Base-by-base conservation (phyloP, 345 rosid species). In the Arabidopsis suecica region DNA sequence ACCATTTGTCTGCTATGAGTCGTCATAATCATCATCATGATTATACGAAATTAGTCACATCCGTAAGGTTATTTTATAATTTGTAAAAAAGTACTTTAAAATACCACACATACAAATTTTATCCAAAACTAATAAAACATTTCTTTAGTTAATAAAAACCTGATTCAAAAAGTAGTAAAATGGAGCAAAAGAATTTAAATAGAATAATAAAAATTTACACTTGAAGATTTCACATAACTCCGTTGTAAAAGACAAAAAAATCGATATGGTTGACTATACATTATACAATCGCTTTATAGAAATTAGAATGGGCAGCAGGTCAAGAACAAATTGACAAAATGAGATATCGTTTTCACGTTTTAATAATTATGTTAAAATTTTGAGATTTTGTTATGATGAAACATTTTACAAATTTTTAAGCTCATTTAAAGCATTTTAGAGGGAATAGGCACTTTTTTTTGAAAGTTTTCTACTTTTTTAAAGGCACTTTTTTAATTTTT, bases 181-280 rank as follows among this genome's bases (percentile, higher is more conserved):
- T 20, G 54, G 51, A 47, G 54, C 32, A 51, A 9, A 32, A 28
- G 20, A 7, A 33, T 48, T 5, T 16, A 34, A 13, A 25, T 12
- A 12, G 44, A 49, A 25, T 25, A 55, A 36, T 22, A 44, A 20
- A 73, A 56, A 23, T 65, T 25, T 74, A 65, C 78, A 74, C 11
- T 57, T 57, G 66, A 57, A 65, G 23, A 51, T 74, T 42, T 13
- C 41, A 59, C 50, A 48, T 36, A 47, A 71, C 66, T 58, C 45
- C 70, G 41, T 53, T 40, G 5, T 13, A 56, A 47, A 33, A 37
- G 48, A 42, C 23, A 63, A 64, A 63, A 63, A 73, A 61, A 41
- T 47, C 33, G 23, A 44, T 50, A 72, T 28, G 63, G 71, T 20
- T 12, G 36, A 33, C 68, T 75, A 75, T 67, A 67, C 72, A 65